phyloP scores from a whole-genome alignment of 1,284 basidiomycete genomes.

The Coniferiporia sulphurascens region DNA sequence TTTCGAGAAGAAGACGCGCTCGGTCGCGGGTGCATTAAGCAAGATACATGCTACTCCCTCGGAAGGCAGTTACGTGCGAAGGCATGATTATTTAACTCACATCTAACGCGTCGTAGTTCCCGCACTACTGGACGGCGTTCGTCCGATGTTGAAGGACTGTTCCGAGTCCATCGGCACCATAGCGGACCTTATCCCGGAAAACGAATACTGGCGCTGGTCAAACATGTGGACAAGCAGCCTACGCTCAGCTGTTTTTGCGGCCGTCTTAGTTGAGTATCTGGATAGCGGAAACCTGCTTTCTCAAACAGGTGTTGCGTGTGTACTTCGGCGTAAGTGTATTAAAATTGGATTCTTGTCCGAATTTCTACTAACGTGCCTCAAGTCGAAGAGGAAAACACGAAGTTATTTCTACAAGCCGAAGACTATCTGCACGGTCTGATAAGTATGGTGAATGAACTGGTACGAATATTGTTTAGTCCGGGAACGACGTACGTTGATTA shows the following conservation, averaged over 20 bases:
- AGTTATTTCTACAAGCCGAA: constrained; percentile 63
- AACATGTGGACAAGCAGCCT: constrained; percentile 71
- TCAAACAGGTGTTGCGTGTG: constrained; percentile 44
- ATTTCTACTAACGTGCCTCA: constrained; percentile 16
- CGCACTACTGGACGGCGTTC: constrained; percentile 50
- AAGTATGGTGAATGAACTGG: constrained; percentile 77
- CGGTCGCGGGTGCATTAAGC: constrained; percentile 61
- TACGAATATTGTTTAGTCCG: constrained; percentile 30
- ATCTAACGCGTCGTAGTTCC: constrained; percentile 42
- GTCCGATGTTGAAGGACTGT: constrained; percentile 51
- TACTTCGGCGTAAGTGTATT: constrained; percentile 60
- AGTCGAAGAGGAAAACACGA: constrained; percentile 66
- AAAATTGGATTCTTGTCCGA: constrained; percentile 13
- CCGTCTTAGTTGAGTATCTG: constrained; percentile 64
- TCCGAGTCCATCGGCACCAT: constrained; percentile 46
- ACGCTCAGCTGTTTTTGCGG: constrained; percentile 59
- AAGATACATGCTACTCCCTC: constrained; percentile 72
- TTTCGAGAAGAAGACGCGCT: constrained; percentile 68
- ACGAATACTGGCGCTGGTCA: constrained; percentile 81
- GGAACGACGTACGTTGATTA: not conserved
- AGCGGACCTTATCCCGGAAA: constrained; percentile 52
- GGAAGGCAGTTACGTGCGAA: constrained; percentile 43
- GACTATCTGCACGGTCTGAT: constrained; percentile 86
- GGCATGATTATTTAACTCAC: constrained; percentile 5
- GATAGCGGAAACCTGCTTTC: constrained; percentile 55